phyloP scores from a whole-genome alignment of 148 eudicot species.

The Polygonum maritimum region DNA sequence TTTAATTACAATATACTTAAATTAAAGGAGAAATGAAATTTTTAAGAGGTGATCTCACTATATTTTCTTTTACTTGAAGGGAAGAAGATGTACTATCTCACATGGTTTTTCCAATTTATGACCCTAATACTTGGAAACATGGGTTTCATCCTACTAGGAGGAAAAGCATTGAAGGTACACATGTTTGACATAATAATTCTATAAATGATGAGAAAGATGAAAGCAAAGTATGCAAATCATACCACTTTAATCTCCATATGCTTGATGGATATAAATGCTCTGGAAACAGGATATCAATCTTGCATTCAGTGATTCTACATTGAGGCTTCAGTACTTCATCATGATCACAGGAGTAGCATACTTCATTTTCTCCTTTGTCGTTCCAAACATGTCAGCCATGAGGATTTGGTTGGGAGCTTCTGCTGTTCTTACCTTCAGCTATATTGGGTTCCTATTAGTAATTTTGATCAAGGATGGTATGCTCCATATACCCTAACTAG shows the following conservation, averaged over 20 bases:
- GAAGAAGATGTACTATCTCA: conserved; percentile 37
- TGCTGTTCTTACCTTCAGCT: conserved; percentile 35
- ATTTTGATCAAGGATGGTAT: conserved; percentile 33
- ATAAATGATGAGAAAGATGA: neutral
- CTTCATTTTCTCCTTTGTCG: conserved; percentile 34
- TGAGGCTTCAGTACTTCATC: conserved; percentile 57
- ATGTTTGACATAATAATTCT: neutral
- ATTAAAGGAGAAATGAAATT: neutral
- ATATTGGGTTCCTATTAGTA: conserved; percentile 33
- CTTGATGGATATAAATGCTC: neutral
- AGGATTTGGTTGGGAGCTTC: conserved; percentile 50
- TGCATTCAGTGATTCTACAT: conserved; percentile 35
- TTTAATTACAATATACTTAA: no score
- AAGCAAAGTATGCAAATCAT: neutral
- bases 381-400: conserved; percentile 60
- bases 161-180: conserved; percentile 47
- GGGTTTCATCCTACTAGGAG: conserved; percentile 70
- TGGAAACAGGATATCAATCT: conserved; percentile 38
- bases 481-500: neutral
- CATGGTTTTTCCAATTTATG: conserved; percentile 38
- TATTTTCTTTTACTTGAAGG: conserved; percentile 25
- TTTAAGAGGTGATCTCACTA: neutral
- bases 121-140: conserved; percentile 40
- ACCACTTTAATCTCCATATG: neutral
- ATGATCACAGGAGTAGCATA: conserved; percentile 46